Evolutionary conservation across 2,329 filamentous ascomycete genomes (phyloP).

Genomic region (Nigrospora sphaerica): DNA sequence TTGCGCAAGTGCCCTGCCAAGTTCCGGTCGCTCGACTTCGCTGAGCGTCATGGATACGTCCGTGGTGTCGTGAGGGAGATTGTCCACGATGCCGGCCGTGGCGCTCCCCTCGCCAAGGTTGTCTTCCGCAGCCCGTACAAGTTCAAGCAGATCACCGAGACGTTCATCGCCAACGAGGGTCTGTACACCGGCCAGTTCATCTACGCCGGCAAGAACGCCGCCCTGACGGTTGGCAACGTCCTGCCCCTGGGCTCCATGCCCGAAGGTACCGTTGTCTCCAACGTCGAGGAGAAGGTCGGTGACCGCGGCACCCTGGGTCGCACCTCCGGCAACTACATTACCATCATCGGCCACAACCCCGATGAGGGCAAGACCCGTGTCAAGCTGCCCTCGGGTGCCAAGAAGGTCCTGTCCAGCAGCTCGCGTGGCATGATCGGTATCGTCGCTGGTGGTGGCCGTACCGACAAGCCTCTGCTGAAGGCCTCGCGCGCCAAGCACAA

Average conservation of each 20-base stretch:
- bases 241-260: constrained; percentile 90
- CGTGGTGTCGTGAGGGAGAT: constrained; percentile 98
- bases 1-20: constrained; percentile 93
- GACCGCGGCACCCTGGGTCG: constrained; percentile 94
- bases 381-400: constrained; percentile 98
- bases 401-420: constrained; percentile 94
- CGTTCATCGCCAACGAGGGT: constrained; percentile 99
- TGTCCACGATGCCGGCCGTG: constrained; percentile 97
- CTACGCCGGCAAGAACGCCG: constrained; percentile 99
- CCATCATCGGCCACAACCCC: constrained; percentile 94
- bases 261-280: constrained; percentile 98
- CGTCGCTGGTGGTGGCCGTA: constrained; percentile 97
- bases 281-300: constrained; percentile 98
- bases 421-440: constrained; percentile 99
- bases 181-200: constrained; percentile 99
- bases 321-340: constrained; percentile 99
- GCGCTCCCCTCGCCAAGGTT: constrained; percentile 95
- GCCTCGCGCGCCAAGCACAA: constrained; percentile 99
- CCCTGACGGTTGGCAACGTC: constrained; percentile 94
- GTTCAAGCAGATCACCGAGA: constrained; percentile 97
- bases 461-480: constrained; percentile 99
- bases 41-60: constrained; percentile 95
- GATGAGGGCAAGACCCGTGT: constrained; percentile 99
- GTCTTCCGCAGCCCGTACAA: constrained; percentile 96
- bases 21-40: constrained; percentile 94